These are phyloP conservation scores for Colletotrichum caudatum DNA, from an alignment of 2,329 filamentous ascomycete species.

Conservation along the genomic window DNA sequence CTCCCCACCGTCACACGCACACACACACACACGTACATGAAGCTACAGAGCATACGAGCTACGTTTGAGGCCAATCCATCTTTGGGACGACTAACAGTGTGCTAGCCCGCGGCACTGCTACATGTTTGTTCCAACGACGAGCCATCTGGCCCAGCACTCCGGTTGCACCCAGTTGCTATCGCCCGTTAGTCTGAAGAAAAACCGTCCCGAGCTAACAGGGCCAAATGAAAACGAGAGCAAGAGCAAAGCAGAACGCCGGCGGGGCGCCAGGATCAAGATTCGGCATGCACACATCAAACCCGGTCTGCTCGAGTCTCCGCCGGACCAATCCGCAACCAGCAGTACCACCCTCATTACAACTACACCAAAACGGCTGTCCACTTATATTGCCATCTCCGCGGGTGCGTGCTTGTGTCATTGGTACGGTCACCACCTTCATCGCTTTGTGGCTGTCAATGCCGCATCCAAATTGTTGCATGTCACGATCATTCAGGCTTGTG, in stretches of 20 bases:
- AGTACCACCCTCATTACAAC: conserved; percentile 14
- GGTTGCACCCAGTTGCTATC: not conserved
- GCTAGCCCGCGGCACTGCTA: conserved; percentile 19
- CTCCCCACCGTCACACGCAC: not conserved
- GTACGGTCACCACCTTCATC: not conserved
- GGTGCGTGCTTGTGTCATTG: not conserved
- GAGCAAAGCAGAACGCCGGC: not conserved
- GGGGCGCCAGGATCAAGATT: not conserved
- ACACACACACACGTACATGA: not conserved
- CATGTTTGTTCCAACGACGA: conserved; percentile 40
- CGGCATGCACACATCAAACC: not conserved
- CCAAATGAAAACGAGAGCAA: not conserved
- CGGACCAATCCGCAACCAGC: conserved; percentile 11
- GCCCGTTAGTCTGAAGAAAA: not conserved
- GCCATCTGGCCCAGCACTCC: not conserved
- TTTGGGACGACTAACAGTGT: conserved; percentile 23
- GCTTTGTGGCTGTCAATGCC: conserved; percentile 9
- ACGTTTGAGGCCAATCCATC: conserved; percentile 10
- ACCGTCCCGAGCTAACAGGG: not conserved
- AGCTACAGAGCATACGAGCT: conserved; percentile 6
- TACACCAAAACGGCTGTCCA: conserved; percentile 2
- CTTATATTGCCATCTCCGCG: not conserved
- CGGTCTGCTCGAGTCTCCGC: not conserved
- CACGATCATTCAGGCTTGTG: conserved; percentile 7
- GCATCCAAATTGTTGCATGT: conserved; percentile 24